phyloP scores from a whole-genome alignment of 225 moss, liverwort and hornwort species.

The Lunularia cruciata region DNA sequence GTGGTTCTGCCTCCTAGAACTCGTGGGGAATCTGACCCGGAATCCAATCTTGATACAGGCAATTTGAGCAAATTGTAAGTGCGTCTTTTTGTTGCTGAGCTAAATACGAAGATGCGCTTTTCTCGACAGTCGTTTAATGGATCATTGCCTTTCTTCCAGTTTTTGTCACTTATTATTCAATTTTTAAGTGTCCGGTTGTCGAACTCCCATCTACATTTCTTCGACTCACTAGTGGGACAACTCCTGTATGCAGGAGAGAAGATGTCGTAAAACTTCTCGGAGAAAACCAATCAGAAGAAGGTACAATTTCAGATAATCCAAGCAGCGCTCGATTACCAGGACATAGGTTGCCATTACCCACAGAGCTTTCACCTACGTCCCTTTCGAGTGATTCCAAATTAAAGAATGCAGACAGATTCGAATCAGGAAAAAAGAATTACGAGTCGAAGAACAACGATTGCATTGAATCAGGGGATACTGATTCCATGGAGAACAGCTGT shows the following conservation, averaged over 20 bases:
- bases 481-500: not conserved
- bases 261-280: not conserved
- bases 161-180: not conserved
- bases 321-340: not conserved
- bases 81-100: not conserved
- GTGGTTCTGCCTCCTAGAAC: not conserved
- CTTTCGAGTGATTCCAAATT: not conserved
- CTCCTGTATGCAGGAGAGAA: not conserved
- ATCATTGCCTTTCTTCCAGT: not conserved
- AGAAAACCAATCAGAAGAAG: not conserved
- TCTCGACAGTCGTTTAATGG: not conserved
- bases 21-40: not conserved
- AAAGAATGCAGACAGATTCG: slow-evolving; percentile 1
- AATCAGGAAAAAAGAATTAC: not conserved
- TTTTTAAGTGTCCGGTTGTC: not conserved
- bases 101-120: not conserved
- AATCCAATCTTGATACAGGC: not conserved
- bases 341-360: not conserved
- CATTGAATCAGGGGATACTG: not conserved
- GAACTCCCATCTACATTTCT: not conserved
- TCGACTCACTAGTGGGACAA: no score
- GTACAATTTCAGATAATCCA: not conserved
- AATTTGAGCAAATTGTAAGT: slow-evolving; percentile 11
- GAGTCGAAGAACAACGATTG: not conserved
- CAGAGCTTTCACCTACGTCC: not conserved